Conservation (phyloP, 2,329 filamentous ascomycete genomes). For the Colletotrichum tamarilloi region DNA sequence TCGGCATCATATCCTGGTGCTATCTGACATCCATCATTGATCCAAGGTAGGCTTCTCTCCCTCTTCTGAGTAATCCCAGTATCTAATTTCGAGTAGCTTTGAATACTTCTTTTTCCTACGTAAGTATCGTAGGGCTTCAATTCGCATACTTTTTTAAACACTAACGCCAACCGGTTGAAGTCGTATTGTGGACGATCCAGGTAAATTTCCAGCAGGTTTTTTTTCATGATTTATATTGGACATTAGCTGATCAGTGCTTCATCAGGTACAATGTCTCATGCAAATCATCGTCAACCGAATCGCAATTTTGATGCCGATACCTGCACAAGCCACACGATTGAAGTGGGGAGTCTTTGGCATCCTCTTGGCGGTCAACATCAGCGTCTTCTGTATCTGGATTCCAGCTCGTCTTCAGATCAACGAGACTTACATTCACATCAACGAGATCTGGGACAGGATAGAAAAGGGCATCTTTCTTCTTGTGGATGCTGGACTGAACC, state of each 20-base stretch:
- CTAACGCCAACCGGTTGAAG: not conserved
- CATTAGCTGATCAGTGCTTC: not conserved
- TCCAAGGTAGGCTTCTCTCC: conserved; percentile 40
- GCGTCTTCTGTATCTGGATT: conserved; percentile 63
- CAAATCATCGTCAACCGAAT: conserved; percentile 65
- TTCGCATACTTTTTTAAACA: too few relatives aligned
- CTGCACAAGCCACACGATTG: conserved; percentile 47
- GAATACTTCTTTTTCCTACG: conserved; percentile 32
- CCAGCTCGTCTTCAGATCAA: conserved; percentile 56
- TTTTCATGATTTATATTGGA: not conserved
- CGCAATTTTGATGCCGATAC: conserved; percentile 54
- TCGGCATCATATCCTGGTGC: conserved; percentile 50
- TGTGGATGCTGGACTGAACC: conserved; percentile 58
- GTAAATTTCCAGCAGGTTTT: not conserved
- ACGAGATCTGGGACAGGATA: conserved; percentile 60
- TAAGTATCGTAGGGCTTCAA: not conserved
- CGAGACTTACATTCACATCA: conserved; percentile 52
- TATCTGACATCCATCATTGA: conserved; percentile 46
- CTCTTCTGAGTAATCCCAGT: not conserved
- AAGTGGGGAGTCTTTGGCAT: conserved; percentile 56
- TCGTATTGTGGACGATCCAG: conserved; percentile 25
- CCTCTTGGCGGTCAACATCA: conserved; percentile 58
- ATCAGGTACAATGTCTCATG: conserved; percentile 55
- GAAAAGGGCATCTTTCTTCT: conserved; percentile 60
- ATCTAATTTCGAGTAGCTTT: conserved; percentile 23